Base-by-base conservation (phyloP, 441 rosid species). In the Arabidopsis hybrid region DNA sequence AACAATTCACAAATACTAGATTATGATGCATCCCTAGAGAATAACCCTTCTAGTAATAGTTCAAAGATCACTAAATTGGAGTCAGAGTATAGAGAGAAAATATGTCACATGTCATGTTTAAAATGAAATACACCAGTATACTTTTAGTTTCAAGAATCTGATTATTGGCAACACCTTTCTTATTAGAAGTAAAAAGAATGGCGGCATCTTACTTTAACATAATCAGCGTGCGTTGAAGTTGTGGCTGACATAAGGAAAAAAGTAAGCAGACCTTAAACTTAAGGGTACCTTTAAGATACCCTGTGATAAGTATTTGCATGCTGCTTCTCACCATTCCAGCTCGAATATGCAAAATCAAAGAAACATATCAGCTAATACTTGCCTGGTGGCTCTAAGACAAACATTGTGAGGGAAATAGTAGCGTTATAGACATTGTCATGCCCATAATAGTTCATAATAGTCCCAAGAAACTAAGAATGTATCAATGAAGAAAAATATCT, bases 211-310 rank as follows among this genome's bases (percentile, higher is more conserved):
- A 96, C 99, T 79, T 96, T 95, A 47, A 93, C 97, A 78, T 95
- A 95, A 86, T 95, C 99, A 4, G 99, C 99, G 77, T 95, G 99
- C 29, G n/a, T n/a, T n/a, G n/a, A n/a, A n/a, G n/a, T n/a, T n/a
- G n/a, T n/a, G n/a, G n/a, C n/a, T n/a, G n/a, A n/a, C n/a, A n/a
- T n/a, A 8, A 63, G n/a, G 6, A 40, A 14, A 63, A 18, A 21
- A 59, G 50, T 29, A 63, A 49, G 43, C 78, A 59, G 80, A 79
- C 93, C 83, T 85, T 88, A 67, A 85, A 88, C 18, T 83, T 86
- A 47, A 88, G 89, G 26, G 84, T 84, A 75, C 74, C 75, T 81
- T 88, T 88, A 39, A 88, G 91, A 62, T 85, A 77, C 35, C 87
- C 88, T 40, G 91, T 84, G 38, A 88, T 76, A 14, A 88, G 55